Conservation (phyloP, 2,329 filamentous ascomycete genomes). For the Apiospora aurea region DNA sequence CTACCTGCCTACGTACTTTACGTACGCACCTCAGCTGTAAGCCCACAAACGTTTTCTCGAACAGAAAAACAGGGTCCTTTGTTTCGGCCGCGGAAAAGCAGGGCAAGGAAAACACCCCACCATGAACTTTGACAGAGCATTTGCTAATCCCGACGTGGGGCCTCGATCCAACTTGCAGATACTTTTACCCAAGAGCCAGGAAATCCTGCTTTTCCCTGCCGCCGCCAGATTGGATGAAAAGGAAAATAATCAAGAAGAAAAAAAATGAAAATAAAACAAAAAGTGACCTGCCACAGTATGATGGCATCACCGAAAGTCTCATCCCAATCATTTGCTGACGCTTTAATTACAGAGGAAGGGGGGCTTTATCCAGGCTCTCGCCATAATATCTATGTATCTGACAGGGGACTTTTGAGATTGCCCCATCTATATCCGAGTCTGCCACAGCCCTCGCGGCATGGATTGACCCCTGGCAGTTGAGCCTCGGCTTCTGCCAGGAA, state of each 20-base stretch:
- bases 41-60: not conserved
- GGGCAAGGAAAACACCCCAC: not conserved
- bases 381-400: constrained; percentile 7
- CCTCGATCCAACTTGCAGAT: not conserved
- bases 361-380: not conserved
- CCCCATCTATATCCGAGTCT: constrained; percentile 19
- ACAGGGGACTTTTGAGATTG: not conserved
- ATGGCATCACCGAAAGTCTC: not conserved
- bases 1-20: not conserved
- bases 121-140: constrained; percentile 18
- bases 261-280: not conserved
- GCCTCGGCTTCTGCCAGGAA: constrained; percentile 7
- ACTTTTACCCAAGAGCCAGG: not conserved
- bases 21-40: not conserved
- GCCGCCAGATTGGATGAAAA: not conserved
- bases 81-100: constrained; percentile 16
- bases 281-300: not conserved
- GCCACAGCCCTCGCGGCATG: not conserved
- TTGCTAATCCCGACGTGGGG: constrained; percentile 10
- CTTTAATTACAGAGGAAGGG: not conserved
- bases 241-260: not conserved
- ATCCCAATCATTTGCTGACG: not conserved
- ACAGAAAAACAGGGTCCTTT: constrained; percentile 9
- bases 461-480: not conserved
- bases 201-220: constrained; percentile 6